Evolutionary conservation across 208 protist genomes (phyloP).

Genomic region (Wallacemonas sp.): DNA sequence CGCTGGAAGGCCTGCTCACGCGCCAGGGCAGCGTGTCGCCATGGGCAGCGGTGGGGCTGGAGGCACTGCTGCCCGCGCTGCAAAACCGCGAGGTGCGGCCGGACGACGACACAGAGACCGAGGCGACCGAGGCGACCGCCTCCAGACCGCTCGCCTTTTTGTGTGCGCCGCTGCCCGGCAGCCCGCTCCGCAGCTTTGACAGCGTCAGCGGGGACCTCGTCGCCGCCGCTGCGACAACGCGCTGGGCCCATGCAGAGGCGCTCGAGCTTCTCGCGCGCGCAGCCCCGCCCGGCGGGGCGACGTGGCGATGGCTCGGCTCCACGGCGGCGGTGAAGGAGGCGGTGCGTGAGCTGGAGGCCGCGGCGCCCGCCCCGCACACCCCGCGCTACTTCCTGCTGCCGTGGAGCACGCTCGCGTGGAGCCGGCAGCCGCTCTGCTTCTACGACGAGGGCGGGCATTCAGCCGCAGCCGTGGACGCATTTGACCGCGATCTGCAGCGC

Average conservation of each 20-base stretch:
- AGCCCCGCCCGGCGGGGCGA: background rate
- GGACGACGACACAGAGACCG: background rate
- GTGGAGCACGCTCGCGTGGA: slow-evolving; percentile 66
- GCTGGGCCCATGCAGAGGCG: background rate
- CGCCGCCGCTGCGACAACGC: background rate
- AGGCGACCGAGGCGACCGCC: background rate
- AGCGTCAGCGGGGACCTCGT: slow-evolving; percentile 34
- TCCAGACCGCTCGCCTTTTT: background rate
- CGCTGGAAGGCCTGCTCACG: slow-evolving; percentile 30
- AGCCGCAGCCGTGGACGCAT: slow-evolving; percentile 33
- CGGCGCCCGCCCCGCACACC: background rate
- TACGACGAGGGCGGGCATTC: slow-evolving; percentile 86
- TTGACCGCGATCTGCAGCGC: slow-evolving; percentile 41
- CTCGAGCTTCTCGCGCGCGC: background rate
- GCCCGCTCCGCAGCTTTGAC: background rate
- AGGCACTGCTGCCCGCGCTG: slow-evolving; percentile 7
- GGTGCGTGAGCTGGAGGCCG: slow-evolving; percentile 7
- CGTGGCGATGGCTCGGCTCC: slow-evolving; percentile 68
- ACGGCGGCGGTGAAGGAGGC: slow-evolving; percentile 39
- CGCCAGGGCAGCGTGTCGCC: slow-evolving; percentile 19
- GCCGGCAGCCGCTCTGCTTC: slow-evolving; percentile 66
- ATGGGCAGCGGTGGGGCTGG: slow-evolving; percentile 29
- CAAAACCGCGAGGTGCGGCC: too few relatives aligned
- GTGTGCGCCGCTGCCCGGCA: background rate
- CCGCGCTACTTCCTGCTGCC: slow-evolving; percentile 58